Evolutionary conservation across 352 stramenopile genomes (phyloP).

Genomic region (Phytophthora agathidicida): DNA sequence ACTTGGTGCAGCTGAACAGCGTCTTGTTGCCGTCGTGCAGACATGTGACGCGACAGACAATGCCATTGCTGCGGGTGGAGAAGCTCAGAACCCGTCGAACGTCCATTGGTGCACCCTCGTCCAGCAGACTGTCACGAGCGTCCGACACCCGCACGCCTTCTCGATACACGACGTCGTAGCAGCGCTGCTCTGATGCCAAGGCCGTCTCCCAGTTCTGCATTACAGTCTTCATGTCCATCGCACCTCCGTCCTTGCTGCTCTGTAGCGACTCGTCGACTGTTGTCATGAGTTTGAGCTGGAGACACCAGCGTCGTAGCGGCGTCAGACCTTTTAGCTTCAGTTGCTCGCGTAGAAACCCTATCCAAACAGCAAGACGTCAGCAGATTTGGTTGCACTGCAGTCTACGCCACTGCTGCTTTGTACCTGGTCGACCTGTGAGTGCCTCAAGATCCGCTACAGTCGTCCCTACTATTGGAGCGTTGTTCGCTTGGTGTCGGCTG

Average conservation of each 20-base stretch:
- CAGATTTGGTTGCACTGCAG: not conserved
- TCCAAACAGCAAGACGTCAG: not conserved
- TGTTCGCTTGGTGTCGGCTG: not conserved
- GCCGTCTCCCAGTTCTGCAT: slow-evolving; percentile 10
- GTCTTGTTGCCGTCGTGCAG: slow-evolving; percentile 8
- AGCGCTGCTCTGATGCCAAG: slow-evolving; percentile 31
- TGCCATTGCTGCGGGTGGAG: slow-evolving; percentile 41
- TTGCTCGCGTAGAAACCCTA: slow-evolving; percentile 58
- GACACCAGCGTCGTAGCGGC: slow-evolving; percentile 45
- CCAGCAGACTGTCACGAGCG: slow-evolving; percentile 35
- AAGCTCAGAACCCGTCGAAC: slow-evolving; percentile 57
- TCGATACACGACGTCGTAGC: slow-evolving; percentile 58
- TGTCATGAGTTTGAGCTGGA: slow-evolving; percentile 47
- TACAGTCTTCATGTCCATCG: slow-evolving; percentile 8
- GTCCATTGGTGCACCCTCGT: slow-evolving; percentile 12
- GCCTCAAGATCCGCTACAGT: slow-evolving; percentile 26
- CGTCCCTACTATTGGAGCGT: slow-evolving; percentile 2
- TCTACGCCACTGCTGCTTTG: not conserved
- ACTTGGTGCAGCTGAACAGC: slow-evolving; percentile 33
- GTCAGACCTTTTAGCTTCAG: slow-evolving; percentile 26
- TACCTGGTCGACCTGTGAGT: slow-evolving; percentile 37
- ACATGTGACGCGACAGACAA: slow-evolving; percentile 46
- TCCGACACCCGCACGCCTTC: slow-evolving; percentile 32
- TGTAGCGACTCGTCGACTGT: slow-evolving; percentile 12
- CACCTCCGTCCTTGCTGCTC: too few species aligned